These are phyloP conservation scores for Fusarium praegraminearum DNA, from an alignment of 2,329 filamentous ascomycete species.

Conservation along the genomic window DNA sequence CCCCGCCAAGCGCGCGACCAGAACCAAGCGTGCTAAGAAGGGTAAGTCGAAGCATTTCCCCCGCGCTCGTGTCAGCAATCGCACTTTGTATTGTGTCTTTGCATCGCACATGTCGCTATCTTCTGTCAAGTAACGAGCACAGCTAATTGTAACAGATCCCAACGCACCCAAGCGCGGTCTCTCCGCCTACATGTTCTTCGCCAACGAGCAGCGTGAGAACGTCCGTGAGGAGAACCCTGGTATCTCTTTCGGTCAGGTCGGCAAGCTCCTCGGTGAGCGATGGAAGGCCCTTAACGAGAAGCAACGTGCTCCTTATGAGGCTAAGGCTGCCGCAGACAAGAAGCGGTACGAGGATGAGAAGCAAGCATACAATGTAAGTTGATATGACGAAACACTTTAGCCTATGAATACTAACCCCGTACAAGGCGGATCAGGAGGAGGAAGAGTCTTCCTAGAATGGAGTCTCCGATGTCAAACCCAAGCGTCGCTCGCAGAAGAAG, in stretches of 20 bases:
- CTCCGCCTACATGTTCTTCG: slow-evolving; percentile 99
- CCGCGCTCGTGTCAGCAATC: not conserved
- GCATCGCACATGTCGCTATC: not conserved
- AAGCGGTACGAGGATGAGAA: slow-evolving; percentile 99
- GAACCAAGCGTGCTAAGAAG: slow-evolving; percentile 70
- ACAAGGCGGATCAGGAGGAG: slow-evolving; percentile 70
- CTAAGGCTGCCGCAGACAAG: slow-evolving; percentile 97
- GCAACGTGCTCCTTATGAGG: slow-evolving; percentile 93
- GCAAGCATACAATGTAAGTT: slow-evolving; percentile 86
- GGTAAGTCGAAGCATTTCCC: slow-evolving; percentile 57
- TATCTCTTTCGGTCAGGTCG: slow-evolving; percentile 98
- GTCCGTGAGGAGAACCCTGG: slow-evolving; percentile 98
- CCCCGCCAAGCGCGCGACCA: slow-evolving; percentile 63
- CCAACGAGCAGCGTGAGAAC: slow-evolving; percentile 98
- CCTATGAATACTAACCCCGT: slow-evolving; percentile 46
- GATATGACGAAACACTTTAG: slow-evolving; percentile 12
- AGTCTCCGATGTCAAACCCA: slow-evolving; percentile 20
- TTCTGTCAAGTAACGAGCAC: not conserved
- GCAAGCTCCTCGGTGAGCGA: slow-evolving; percentile 97
- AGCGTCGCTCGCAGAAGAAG: slow-evolving; percentile 23
- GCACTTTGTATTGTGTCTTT: not conserved
- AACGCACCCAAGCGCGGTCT: slow-evolving; percentile 99
- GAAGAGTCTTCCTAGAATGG: slow-evolving; percentile 62
- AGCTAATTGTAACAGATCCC: slow-evolving; percentile 71
- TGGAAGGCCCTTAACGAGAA: slow-evolving; percentile 98